Percentiles rank a stretch among this genome's conserved stretches.
Conservation (phyloP, 78 protist genomes). For the Planoprotostelium fungivorum region DNA sequence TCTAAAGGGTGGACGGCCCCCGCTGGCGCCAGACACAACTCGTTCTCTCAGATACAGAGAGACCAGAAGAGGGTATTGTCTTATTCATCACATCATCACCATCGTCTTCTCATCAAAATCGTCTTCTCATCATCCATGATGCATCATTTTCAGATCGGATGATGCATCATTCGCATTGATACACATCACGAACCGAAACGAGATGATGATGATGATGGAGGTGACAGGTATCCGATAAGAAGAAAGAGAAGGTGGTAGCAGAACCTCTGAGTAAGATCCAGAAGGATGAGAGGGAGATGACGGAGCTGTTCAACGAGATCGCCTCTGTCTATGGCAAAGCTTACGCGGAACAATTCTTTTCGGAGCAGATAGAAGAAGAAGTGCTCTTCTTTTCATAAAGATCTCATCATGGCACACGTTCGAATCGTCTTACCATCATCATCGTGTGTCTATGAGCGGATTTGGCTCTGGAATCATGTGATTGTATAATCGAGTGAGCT, state of each 20-base stretch:
- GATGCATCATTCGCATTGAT: no score
- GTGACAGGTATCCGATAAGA: not conserved
- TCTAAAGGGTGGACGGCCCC: not conserved
- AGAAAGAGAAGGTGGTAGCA: not conserved
- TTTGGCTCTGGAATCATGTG: no score
- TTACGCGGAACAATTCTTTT: not conserved
- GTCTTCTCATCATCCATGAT: no score
- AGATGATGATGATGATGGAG: no score
- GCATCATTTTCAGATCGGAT: no score
- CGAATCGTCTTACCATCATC: no score
- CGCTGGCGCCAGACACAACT: not conserved
- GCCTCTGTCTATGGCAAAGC: not conserved
- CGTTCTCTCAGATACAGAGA: not conserved
- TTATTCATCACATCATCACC: no score
- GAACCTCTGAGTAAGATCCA: not conserved
- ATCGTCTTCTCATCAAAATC: not conserved
- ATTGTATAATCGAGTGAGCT: no score
- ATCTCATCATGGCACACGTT: no score
- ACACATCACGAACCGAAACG: no score
- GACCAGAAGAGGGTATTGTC: not conserved
- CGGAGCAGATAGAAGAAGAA: not conserved
- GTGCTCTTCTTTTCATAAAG: not conserved
- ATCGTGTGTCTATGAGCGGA: no score
- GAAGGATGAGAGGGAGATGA: not conserved
- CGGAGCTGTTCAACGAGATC: not conserved